Evolutionary conservation across 768 basidiomycete genomes (phyloP).

Genomic region (Mycena leptocephala): DNA sequence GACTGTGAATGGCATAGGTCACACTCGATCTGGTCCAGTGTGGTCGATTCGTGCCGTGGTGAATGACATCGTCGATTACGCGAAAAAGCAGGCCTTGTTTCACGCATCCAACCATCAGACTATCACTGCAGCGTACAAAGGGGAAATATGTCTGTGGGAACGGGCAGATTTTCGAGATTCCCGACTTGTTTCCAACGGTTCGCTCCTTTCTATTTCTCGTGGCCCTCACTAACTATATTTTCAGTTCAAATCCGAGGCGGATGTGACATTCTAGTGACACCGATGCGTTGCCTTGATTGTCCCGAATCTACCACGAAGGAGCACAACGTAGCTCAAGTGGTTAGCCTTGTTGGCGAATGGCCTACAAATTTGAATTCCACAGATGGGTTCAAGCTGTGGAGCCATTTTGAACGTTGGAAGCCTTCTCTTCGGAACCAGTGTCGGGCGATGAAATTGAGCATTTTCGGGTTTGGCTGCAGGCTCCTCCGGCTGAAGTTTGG

Average conservation of each 20-base stretch:
- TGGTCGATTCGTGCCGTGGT: conserved; percentile 8
- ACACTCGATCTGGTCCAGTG: not conserved
- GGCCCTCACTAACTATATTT: not conserved
- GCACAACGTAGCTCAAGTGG: not conserved
- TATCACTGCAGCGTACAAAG: not conserved
- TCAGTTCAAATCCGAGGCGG: not conserved
- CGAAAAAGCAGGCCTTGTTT: conserved; percentile 11
- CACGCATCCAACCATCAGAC: not conserved
- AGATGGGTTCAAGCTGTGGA: conserved; percentile 3
- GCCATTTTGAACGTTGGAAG: not conserved
- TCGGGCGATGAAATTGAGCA: not conserved
- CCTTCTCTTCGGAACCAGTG: not conserved
- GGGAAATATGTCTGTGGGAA: not conserved
- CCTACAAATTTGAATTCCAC: conserved; percentile 19
- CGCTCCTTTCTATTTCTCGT: not conserved
- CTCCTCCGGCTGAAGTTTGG: not conserved
- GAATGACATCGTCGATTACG: conserved; percentile 15
- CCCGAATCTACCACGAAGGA: conserved; percentile 9
- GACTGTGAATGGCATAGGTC: conserved; percentile 50
- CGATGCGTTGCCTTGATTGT: not conserved
- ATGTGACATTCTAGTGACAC: not conserved
- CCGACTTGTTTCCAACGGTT: not conserved
- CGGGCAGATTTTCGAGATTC: conserved; percentile 5
- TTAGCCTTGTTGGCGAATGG: conserved; percentile 27
- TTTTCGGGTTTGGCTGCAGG: not conserved